A percentile compares a stretch with the other conserved stretches of the same genome.
Evolutionary conservation across 2,329 filamentous ascomycete genomes (phyloP).

Genomic region (Botrytis hyacinthi): DNA sequence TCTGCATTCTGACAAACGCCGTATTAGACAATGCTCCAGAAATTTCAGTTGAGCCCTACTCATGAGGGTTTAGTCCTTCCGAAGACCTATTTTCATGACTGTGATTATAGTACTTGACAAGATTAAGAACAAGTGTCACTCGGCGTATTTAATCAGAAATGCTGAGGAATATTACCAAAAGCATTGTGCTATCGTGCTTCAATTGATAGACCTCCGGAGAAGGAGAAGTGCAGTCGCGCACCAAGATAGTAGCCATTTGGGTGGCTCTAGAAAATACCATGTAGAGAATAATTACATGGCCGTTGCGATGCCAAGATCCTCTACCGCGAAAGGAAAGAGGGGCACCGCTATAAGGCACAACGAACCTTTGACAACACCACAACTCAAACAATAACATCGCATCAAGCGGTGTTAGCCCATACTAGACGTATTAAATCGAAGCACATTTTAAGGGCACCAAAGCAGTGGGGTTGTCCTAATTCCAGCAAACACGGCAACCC

Average conservation of each 20-base stretch:
- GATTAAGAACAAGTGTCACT: not conserved
- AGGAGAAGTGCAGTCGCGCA: not conserved
- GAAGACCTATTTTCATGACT: not conserved
- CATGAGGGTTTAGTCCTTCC: rapidly evolving
- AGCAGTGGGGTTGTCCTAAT: not conserved
- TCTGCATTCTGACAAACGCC: not conserved
- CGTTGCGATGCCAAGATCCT: not conserved
- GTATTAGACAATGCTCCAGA: not conserved
- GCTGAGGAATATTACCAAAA: not conserved
- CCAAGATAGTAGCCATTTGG: not conserved
- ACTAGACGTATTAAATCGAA: not conserved
- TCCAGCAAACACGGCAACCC: not conserved
- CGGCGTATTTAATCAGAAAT: not conserved
- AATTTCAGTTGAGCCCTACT: not conserved
- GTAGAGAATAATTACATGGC: not conserved
- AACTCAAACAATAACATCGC: not conserved
- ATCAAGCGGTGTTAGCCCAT: not conserved
- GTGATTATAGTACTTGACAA: not conserved
- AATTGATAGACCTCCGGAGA: too few relatives aligned
- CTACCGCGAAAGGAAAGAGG: not conserved
- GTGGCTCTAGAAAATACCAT: not conserved
- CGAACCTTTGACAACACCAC: not conserved
- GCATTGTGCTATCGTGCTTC: too few relatives aligned
- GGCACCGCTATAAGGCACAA: not conserved
- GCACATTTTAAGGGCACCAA: not conserved